Percentiles rank a stretch among this genome's conserved stretches.
phyloP scores from a whole-genome alignment of 2,329 filamentous ascomycete species.

The Phaeosphaeriaceae sp. region DNA sequence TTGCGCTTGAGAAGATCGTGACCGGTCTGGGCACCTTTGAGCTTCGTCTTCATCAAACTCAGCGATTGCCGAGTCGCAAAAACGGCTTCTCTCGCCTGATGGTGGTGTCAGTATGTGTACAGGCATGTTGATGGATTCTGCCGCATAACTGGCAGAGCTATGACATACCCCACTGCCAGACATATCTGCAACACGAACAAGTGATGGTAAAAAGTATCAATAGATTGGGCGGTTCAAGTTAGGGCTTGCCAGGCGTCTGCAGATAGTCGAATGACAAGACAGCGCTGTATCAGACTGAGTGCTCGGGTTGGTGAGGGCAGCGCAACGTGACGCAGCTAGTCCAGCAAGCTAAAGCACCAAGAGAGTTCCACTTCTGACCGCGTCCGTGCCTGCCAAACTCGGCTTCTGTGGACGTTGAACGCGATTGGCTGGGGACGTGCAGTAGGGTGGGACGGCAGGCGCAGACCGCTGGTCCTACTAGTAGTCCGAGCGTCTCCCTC shows the following conservation, averaged over 20 bases:
- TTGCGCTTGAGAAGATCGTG: slow-evolving; percentile 97
- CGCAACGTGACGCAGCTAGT: slow-evolving; percentile 26
- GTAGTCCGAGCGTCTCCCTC: slow-evolving; percentile 11
- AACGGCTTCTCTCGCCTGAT: slow-evolving; percentile 89
- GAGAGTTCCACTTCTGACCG: slow-evolving; percentile 11
- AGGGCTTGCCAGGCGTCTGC: not conserved
- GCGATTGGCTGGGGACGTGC: slow-evolving; percentile 12
- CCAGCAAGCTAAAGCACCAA: slow-evolving; percentile 5
- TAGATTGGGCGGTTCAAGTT: not conserved
- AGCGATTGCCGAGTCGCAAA: slow-evolving; percentile 98
- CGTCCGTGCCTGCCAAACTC: slow-evolving; percentile 22
- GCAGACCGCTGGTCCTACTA: slow-evolving; percentile 17
- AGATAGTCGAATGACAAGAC: slow-evolving; percentile 8
- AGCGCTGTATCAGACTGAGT: slow-evolving; percentile 6
- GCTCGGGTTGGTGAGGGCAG: slow-evolving; percentile 10
- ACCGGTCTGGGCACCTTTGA: slow-evolving; percentile 79
- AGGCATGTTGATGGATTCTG: too few species aligned
- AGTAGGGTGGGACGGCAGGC: not conserved
- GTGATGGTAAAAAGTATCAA: not conserved
- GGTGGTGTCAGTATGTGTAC: slow-evolving; percentile 30
- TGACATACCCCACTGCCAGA: slow-evolving; percentile 60
- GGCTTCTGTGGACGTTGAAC: not conserved
- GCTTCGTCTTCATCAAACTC: slow-evolving; percentile 96
- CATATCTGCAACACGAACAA: slow-evolving; percentile 49
- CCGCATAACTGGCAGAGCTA: slow-evolving; percentile 20